Evolutionary conservation across 805 yeast genomes (phyloP).

Genomic region (Starmera pachycereana): DNA sequence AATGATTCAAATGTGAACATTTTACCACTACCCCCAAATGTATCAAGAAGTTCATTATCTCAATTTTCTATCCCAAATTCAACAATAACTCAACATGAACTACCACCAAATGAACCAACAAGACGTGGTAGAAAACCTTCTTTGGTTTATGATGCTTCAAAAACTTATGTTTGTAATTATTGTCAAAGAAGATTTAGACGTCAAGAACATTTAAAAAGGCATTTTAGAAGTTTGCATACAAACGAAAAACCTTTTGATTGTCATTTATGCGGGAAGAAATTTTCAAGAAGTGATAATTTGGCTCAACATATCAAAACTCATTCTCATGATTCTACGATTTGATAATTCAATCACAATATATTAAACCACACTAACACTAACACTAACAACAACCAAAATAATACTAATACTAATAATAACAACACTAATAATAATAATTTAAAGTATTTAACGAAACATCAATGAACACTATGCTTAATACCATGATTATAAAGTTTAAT

Average conservation of each 20-base stretch:
- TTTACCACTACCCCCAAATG: constrained; percentile 5
- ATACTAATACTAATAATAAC: no score
- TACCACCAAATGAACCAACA: constrained; percentile 21
- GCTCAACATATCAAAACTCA: constrained; percentile 60
- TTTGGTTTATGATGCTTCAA: constrained; percentile 41
- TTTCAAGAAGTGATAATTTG: constrained; percentile 57
- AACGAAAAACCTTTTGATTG: constrained; percentile 64
- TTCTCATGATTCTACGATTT: background rate
- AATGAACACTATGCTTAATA: no score
- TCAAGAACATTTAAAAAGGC: constrained; percentile 71
- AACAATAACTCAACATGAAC: background rate
- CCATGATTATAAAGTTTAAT: constrained; percentile 9
- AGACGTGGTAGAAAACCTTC: constrained; percentile 61
- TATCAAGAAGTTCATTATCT: no score
- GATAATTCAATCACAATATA: background rate
- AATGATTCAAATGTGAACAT: background rate
- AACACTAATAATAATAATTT: no score
- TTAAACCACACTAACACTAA: background rate
- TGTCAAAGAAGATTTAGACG: constrained; percentile 61
- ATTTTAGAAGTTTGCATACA: constrained; percentile 62
- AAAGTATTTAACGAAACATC: no score
- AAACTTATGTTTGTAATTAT: constrained; percentile 52
- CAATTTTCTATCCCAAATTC: no score
- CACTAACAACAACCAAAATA: background rate
- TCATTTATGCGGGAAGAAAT: constrained; percentile 48